Base-by-base conservation (phyloP, 164 flowering plant genomes). In the Liriodendron chinense region DNA sequence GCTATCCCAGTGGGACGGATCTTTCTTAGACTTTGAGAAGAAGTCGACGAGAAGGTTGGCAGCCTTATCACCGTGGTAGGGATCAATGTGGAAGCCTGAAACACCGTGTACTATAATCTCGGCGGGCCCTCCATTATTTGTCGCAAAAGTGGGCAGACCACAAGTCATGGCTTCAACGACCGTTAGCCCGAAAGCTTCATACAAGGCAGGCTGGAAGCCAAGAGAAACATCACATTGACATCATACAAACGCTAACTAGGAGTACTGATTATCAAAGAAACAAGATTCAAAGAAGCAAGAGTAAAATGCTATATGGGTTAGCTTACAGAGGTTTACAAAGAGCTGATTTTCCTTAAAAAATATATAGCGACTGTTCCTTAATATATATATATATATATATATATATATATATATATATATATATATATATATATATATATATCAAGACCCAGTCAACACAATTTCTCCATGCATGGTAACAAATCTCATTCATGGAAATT, bases 151-250 rank as follows among this genome's bases (percentile, higher is more conserved):
- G 14, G 99, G 99, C 68, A 93, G 78, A 20, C 99, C 99, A 82
- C 94, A 93, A 24, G 97, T 95, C 99, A 95, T 95, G 79, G 99
- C 87, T 83, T 95, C 99, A 25, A 95, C 89, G 21, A 95, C 99
- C 12, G 99, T 93, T 73, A 93, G 82, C n/a, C 98, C 97, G 75
- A 95, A 95, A 47, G 98, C 98, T 84, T 94, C 98, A 72, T 94
- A 94, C 21, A 92, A 80, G 13, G 98, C 99, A 75, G 99, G 98
- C 80, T 94, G 79, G 23, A 66, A 65, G 25, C 8, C 69, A 20
- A 34, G 20, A 67, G 20, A 67, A 18, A 34, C 47, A 26, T 67
- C 20, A 9, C 20, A 67, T 67, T 20, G 18, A 67, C 43, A 67
- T 28, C 5, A 34, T 34, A 34, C 43, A 34, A 34, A 34, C 43